Percentiles rank a stretch among this genome's conserved stretches.
Evolutionary conservation across 163 green algal genomes (phyloP).

Genomic region (Scenedesmus sp.): DNA sequence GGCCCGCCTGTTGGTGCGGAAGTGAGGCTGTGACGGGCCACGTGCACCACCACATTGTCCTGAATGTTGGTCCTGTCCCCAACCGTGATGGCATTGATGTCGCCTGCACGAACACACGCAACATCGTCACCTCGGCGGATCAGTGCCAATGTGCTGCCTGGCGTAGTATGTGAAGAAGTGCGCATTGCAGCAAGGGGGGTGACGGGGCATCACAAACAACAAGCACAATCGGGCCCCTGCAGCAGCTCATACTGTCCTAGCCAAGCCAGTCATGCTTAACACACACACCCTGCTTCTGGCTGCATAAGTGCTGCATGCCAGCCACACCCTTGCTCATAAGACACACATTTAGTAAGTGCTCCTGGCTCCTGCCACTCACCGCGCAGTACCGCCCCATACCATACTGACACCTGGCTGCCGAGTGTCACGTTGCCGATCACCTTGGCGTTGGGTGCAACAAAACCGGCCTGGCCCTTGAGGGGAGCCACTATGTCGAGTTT

Average conservation of each 20-base stretch:
- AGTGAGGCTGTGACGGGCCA: slow-evolving; percentile 78
- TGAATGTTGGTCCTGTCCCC: slow-evolving; percentile 96
- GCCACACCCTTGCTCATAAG: neutral
- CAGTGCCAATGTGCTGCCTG: no score
- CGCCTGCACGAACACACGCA: no score
- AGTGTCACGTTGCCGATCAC: slow-evolving; percentile 95
- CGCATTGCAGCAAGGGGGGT: no score
- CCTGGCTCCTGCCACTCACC: slow-evolving; percentile 71
- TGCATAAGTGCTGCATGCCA: neutral
- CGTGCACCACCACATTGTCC: slow-evolving; percentile 93
- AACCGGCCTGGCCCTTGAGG: slow-evolving; percentile 67
- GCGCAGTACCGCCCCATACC: slow-evolving; percentile 94
- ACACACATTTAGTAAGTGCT: neutral
- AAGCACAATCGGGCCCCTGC: no score
- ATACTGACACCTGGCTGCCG: slow-evolving; percentile 89
- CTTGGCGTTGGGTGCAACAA: slow-evolving; percentile 93
- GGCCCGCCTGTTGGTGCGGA: slow-evolving; percentile 60
- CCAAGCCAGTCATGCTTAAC: no score
- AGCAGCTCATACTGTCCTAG: no score
- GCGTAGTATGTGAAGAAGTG: no score
- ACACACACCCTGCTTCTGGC: no score
- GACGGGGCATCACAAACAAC: no score
- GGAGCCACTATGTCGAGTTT: slow-evolving; percentile 70
- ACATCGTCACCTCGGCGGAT: no score
- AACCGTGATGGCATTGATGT: slow-evolving; percentile 92